phyloP scores from a whole-genome alignment of 805 yeast species.

The Nakazawaea pomicola region DNA sequence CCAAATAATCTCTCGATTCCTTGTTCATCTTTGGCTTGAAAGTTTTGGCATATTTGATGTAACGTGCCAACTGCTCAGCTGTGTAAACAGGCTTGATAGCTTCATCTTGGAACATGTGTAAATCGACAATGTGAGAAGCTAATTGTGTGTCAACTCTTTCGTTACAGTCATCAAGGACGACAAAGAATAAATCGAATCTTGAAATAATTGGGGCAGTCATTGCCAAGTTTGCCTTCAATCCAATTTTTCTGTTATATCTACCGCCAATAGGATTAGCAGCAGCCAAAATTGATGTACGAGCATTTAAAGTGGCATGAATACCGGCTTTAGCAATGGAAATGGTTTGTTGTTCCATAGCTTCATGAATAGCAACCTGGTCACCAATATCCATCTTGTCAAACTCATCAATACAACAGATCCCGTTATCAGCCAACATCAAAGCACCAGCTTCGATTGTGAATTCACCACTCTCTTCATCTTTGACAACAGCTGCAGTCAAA shows the following conservation, averaged over 20 bases:
- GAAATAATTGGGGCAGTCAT: constrained; percentile 99
- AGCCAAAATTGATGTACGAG: constrained; percentile 92
- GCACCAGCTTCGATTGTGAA: constrained; percentile 99
- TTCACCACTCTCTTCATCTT: constrained; percentile 96
- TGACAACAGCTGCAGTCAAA: constrained; percentile 94
- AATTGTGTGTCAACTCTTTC: constrained; percentile 84
- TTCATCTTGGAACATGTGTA: constrained; percentile 86
- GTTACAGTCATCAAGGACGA: constrained; percentile 90
- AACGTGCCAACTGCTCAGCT: constrained; percentile 83
- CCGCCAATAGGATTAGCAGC: constrained; percentile 99
- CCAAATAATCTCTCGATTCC: constrained; percentile 73
- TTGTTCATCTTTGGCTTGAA: constrained; percentile 85
- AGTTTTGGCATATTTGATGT: constrained; percentile 87
- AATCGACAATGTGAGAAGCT: constrained; percentile 87
- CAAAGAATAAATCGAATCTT: constrained; percentile 92
- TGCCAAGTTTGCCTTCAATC: constrained; percentile 78
- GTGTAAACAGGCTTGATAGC: constrained; percentile 88
- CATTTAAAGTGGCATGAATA: constrained; percentile 95
- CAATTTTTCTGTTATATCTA: constrained; percentile 81
- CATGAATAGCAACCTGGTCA: constrained; percentile 98
- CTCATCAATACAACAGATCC: constrained; percentile 97
- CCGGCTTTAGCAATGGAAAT: constrained; percentile 98
- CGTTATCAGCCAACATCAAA: constrained; percentile 95
- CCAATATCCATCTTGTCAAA: constrained; percentile 95
- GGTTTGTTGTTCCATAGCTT: constrained; percentile 99